These are phyloP conservation scores for Nadsonia commutata DNA, from an alignment of 1,139 yeast species.

Conservation along the genomic window DNA sequence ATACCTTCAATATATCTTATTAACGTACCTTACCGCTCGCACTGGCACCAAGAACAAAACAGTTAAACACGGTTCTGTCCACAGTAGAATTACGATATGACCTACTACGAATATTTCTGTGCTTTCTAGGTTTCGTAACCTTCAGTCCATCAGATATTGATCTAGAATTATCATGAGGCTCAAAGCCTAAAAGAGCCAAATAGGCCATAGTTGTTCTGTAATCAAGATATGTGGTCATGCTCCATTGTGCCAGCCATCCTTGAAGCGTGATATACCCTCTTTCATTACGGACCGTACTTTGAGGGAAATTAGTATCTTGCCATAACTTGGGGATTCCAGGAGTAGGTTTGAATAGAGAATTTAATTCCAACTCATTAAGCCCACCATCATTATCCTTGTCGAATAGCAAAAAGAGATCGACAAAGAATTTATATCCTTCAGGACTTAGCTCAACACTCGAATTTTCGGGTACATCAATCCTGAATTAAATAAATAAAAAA, in stretches of 20 bases:
- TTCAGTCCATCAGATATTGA: constrained; percentile 47
- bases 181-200: constrained; percentile 80
- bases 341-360: constrained; percentile 62
- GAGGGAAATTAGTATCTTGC: constrained; percentile 76
- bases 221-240: constrained; percentile 82
- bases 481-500: no score
- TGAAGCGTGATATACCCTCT: constrained; percentile 81
- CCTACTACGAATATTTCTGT: constrained; percentile 36
- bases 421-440: constrained; percentile 81
- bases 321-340: constrained; percentile 85
- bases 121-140: constrained; percentile 65
- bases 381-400: constrained; percentile 97
- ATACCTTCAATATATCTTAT: no score
- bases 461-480: constrained; percentile 55
- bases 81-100: constrained; percentile 52
- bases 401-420: constrained; percentile 71
- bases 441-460: constrained; percentile 89
- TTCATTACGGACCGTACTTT: constrained; percentile 76
- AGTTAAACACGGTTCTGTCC: constrained; percentile 83
- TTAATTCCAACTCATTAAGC: constrained; percentile 54
- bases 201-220: constrained; percentile 75
- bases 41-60: constrained; percentile 74
- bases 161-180: constrained; percentile 24
- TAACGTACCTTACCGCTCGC: constrained; percentile 60
- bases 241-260: constrained; percentile 99